These are phyloP conservation scores for Wickerhamomyces queroliae DNA, from an alignment of 805 yeast genomes.

Conservation along the genomic window DNA sequence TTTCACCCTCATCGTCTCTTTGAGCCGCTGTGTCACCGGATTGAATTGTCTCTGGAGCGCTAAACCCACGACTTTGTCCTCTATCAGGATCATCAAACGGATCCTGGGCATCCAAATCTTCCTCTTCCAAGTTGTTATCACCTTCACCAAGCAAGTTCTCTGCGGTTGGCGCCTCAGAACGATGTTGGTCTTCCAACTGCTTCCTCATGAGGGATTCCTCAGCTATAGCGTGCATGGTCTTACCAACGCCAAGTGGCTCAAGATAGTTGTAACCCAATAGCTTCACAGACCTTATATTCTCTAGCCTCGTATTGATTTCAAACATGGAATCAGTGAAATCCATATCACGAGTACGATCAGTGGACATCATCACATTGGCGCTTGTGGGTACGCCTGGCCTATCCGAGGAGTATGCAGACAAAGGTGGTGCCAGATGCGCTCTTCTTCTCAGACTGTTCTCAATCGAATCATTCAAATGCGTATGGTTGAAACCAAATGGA, in stretches of 20 bases:
- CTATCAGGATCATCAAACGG: conserved; percentile 4
- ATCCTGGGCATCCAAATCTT: neutral
- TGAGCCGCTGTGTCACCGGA: conserved; percentile 3
- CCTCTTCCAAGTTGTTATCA: conserved; percentile 9
- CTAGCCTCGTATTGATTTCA: conserved; percentile 4
- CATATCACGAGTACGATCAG: neutral
- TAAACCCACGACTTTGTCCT: neutral
- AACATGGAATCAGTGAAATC: neutral
- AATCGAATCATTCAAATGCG: conserved; percentile 1
- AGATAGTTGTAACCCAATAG: conserved; percentile 42
- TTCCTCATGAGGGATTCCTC: conserved; percentile 24
- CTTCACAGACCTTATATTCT: conserved; percentile 26
- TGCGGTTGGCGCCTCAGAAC: conserved; percentile 18
- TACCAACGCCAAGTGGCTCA: conserved; percentile 54
- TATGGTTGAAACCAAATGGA: neutral
- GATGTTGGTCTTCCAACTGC: conserved; percentile 22
- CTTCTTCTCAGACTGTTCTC: neutral
- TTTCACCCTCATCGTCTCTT: too few species aligned
- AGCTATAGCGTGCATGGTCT: conserved; percentile 40
- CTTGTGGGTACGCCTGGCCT: conserved; percentile 24
- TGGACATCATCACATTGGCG: conserved; percentile 3
- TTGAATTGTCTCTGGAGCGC: conserved; percentile 1
- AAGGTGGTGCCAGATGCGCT: conserved; percentile 40
- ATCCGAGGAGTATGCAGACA: conserved; percentile 48
- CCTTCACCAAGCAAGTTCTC: conserved; percentile 26